Percentiles rank a stretch among this genome's conserved stretches.
Evolutionary conservation across 495 filamentous ascomycete species (phyloP).

Genomic region (Filosporella fistucella): DNA sequence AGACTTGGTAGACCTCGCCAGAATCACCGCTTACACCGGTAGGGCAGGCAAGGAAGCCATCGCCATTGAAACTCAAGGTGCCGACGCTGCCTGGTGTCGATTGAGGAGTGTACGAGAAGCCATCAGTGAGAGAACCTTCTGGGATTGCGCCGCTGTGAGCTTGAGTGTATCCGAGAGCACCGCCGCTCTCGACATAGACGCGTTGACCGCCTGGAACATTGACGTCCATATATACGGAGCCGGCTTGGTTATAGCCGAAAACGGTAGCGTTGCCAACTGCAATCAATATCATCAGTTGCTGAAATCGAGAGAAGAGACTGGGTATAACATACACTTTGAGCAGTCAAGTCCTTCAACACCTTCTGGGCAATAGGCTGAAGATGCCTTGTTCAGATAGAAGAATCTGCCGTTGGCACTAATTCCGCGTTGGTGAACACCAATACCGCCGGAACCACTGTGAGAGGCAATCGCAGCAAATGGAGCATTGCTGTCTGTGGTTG

Average conservation of each 20-base stretch:
- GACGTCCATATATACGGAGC: conserved; percentile 29
- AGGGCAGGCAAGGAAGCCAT: conserved; percentile 15
- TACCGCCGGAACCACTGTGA: background rate
- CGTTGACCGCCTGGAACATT: conserved; percentile 62
- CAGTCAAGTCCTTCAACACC: conserved; percentile 1
- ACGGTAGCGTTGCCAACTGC: conserved; percentile 1
- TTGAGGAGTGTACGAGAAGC: conserved; percentile 31
- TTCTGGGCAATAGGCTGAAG: conserved; percentile 10
- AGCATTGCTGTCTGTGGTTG: background rate
- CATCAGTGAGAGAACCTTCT: conserved; percentile 39
- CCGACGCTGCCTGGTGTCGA: background rate
- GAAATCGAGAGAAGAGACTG: background rate
- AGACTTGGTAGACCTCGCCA: conserved; percentile 13
- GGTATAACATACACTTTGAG: background rate
- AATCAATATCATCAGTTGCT: background rate
- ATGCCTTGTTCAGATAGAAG: conserved; percentile 8
- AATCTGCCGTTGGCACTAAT: conserved; percentile 1
- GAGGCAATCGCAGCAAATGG: conserved; percentile 2
- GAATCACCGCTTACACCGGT: background rate
- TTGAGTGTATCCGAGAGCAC: conserved; percentile 53
- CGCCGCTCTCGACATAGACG: conserved; percentile 55
- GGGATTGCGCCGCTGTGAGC: conserved; percentile 58
- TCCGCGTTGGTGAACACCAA: background rate
- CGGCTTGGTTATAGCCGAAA: conserved; percentile 11
- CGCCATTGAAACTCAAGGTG: conserved; percentile 1